phyloP scores from a whole-genome alignment of 1,284 basidiomycete genomes.

The Schizophyllum commune region DNA sequence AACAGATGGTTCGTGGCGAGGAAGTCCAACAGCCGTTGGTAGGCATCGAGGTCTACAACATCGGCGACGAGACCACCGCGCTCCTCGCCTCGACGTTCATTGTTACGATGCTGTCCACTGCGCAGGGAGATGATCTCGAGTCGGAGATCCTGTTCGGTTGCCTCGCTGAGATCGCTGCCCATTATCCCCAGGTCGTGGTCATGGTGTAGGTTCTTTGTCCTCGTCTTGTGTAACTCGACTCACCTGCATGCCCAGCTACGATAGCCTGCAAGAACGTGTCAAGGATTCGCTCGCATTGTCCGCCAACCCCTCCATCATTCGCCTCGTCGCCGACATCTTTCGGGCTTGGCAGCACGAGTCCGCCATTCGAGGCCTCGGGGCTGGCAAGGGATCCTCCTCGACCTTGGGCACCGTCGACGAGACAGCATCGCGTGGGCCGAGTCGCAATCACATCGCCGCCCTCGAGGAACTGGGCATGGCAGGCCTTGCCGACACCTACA shows the following conservation, averaged over 20 bases:
- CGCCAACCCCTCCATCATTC: slow-evolving; percentile 65
- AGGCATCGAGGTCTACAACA: slow-evolving; percentile 32
- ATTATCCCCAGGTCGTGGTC: slow-evolving; percentile 69
- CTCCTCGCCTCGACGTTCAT: slow-evolving; percentile 72
- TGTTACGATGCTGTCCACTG: slow-evolving; percentile 69
- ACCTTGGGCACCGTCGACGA: slow-evolving; percentile 62
- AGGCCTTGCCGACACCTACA: slow-evolving; percentile 60
- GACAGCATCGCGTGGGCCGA: slow-evolving; percentile 27
- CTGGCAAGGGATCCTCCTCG: slow-evolving; percentile 42
- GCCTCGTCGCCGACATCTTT: slow-evolving; percentile 68
- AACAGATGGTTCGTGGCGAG: slow-evolving; percentile 51
- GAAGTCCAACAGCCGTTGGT: slow-evolving; percentile 51
- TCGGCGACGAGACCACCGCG: slow-evolving; percentile 51
- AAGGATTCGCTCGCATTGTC: slow-evolving; percentile 71
- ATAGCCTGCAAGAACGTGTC: slow-evolving; percentile 71
- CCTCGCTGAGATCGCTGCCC: slow-evolving; percentile 65
- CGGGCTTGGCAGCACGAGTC: slow-evolving; percentile 56
- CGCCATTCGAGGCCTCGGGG: slow-evolving; percentile 23
- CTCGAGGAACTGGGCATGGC: slow-evolving; percentile 67
- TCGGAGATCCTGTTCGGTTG: slow-evolving; percentile 74
- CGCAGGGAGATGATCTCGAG: slow-evolving; percentile 76
- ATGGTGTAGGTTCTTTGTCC: slow-evolving; percentile 50
- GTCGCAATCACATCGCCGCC: slow-evolving; percentile 41
- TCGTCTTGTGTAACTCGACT: slow-evolving; percentile 6
- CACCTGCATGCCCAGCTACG: slow-evolving; percentile 47